Conservation (phyloP, 2,329 filamentous ascomycete genomes). For the Cladosporium sp. region DNA sequence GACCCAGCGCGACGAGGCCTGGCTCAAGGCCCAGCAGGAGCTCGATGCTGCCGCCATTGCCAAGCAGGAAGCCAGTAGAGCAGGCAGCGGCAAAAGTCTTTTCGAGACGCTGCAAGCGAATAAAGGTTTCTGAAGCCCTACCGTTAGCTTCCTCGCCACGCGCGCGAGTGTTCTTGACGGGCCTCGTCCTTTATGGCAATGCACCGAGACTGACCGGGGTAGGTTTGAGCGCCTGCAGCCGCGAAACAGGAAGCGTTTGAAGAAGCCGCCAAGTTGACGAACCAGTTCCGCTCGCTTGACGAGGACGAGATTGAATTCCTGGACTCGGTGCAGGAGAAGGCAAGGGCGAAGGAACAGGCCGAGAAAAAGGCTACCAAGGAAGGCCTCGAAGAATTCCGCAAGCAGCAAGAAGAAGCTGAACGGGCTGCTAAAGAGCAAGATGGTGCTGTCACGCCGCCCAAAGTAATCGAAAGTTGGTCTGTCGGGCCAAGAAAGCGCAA, state of each 20-base stretch:
- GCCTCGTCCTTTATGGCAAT: slow-evolving; percentile 13
- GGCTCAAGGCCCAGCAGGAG: slow-evolving; percentile 61
- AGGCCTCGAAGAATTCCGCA: slow-evolving; percentile 56
- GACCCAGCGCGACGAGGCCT: slow-evolving; percentile 51
- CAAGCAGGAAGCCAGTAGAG: slow-evolving; percentile 48
- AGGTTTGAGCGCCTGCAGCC: slow-evolving; percentile 41
- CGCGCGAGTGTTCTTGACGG: background rate
- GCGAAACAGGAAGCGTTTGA: slow-evolving; percentile 81
- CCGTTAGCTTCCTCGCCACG: background rate
- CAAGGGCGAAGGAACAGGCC: slow-evolving; percentile 52
- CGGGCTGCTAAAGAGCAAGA: slow-evolving; percentile 50
- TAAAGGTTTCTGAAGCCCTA: slow-evolving; percentile 55
- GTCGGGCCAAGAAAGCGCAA: slow-evolving; percentile 33
- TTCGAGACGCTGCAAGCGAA: slow-evolving; percentile 77
- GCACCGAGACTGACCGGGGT: slow-evolving; percentile 21
- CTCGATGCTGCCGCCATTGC: slow-evolving; percentile 58
- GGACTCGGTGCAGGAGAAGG: slow-evolving; percentile 54
- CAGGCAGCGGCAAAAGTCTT: slow-evolving; percentile 57
- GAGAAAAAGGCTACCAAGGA: slow-evolving; percentile 57
- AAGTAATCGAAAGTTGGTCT: slow-evolving; percentile 43
- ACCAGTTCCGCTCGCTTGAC: slow-evolving; percentile 74
- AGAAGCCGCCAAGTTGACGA: slow-evolving; percentile 64
- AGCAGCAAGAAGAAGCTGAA: slow-evolving; percentile 57
- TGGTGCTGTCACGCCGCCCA: slow-evolving; percentile 41
- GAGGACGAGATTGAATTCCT: slow-evolving; percentile 77